phyloP scores from a whole-genome alignment of 371 early-diverging fungal genomes.

The Apophysomyces variabilis region DNA sequence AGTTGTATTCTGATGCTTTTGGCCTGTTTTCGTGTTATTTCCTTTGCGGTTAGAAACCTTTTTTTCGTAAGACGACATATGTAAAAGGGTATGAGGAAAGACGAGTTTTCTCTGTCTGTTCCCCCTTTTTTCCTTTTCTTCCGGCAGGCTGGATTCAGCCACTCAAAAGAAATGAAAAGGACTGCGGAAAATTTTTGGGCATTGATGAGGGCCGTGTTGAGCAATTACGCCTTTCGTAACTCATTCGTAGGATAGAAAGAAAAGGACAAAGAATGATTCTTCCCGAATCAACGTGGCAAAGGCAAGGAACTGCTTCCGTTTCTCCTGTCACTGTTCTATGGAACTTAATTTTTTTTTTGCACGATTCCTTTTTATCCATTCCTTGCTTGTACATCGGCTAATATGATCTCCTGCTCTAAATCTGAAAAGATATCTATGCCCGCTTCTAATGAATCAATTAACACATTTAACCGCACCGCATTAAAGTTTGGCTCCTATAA shows the following conservation, averaged over 20 bases:
- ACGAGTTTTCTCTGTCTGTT: not conserved
- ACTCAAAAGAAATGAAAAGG: constrained; percentile 1
- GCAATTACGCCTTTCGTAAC: too few species aligned
- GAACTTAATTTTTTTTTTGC: not conserved
- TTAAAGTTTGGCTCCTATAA: constrained; percentile 46
- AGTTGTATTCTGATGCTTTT: constrained; percentile 88
- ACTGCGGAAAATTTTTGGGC: not conserved
- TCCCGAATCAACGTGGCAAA: too few species aligned
- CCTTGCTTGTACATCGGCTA: constrained; percentile 22
- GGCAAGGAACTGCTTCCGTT: too few species aligned
- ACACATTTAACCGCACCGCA: constrained; percentile 34
- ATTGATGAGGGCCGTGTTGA: too few species aligned
- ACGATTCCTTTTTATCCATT: not conserved
- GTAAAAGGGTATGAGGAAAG: not conserved
- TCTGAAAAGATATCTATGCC: constrained; percentile 50
- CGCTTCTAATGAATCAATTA: constrained; percentile 54
- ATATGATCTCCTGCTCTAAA: constrained; percentile 46
- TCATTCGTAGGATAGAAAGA: too few species aligned
- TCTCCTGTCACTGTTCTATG: too few species aligned
- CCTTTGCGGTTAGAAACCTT: constrained; percentile 61
- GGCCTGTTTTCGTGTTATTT: constrained; percentile 74
- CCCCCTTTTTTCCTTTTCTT: constrained; percentile 12
- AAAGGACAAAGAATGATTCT: too few species aligned
- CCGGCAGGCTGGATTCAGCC: not conserved
- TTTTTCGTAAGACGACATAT: constrained; percentile 33